Conservation (phyloP, 805 yeast species). For the Maudiozyma bulderi region DNA sequence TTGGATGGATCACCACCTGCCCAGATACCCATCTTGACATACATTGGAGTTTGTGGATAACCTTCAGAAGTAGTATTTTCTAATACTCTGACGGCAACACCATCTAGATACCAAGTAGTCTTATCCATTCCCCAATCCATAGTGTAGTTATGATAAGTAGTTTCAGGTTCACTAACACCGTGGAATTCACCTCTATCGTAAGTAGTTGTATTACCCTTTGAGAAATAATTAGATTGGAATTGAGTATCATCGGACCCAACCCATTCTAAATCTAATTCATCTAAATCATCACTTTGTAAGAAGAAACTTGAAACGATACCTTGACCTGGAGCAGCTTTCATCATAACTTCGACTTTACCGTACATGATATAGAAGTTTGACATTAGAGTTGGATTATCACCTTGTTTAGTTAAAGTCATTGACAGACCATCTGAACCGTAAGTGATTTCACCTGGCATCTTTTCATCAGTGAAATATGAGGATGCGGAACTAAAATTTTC, state of each 20-base stretch:
- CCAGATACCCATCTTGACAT: slow-evolving; percentile 59
- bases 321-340: slow-evolving; percentile 64
- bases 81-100: slow-evolving; percentile 55
- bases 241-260: slow-evolving; percentile 69
- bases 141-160: slow-evolving; percentile 63
- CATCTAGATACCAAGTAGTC: slow-evolving; percentile 67
- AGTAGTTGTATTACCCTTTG: slow-evolving; percentile 68
- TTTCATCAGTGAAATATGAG: slow-evolving; percentile 34
- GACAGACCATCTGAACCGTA: slow-evolving; percentile 49
- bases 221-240: slow-evolving; percentile 70
- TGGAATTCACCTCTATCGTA: slow-evolving; percentile 77
- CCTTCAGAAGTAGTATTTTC: slow-evolving; percentile 47
- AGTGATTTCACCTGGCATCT: slow-evolving; percentile 35
- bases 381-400: slow-evolving; percentile 67
- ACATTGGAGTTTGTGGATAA: slow-evolving; percentile 90
- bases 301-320: slow-evolving; percentile 79
- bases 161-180: slow-evolving; percentile 43
- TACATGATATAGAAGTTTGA: slow-evolving; percentile 83
- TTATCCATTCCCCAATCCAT: slow-evolving; percentile 70
- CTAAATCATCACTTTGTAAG: slow-evolving; percentile 74
- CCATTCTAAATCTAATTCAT: slow-evolving; percentile 86
- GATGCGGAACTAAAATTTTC: slow-evolving; percentile 42
- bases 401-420: slow-evolving; percentile 50
- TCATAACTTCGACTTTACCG: slow-evolving; percentile 66
- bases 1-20: slow-evolving; percentile 72